Evolutionary conservation across 192 early-diverging fungal species (phyloP).

Genomic region (Coemansia asiatica): DNA sequence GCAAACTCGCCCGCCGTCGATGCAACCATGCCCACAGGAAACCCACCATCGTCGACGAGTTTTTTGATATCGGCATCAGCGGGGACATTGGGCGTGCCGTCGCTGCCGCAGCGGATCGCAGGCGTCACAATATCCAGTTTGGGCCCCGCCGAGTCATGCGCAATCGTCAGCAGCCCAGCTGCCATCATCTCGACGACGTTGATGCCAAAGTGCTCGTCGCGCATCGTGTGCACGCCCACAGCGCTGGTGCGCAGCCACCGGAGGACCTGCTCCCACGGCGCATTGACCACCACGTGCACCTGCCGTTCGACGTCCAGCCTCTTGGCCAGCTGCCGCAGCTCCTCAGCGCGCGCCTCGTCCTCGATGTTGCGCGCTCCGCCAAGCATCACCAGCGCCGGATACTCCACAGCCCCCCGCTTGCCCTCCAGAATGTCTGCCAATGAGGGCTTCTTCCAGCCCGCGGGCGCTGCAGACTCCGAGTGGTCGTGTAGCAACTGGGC

Average conservation of each 20-base stretch:
- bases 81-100: neutral
- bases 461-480: constrained; percentile 53
- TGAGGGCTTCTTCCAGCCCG: constrained; percentile 16
- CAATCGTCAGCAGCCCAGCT: constrained; percentile 45
- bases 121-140: constrained; percentile 48
- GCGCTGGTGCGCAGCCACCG: constrained; percentile 61
- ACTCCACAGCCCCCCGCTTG: neutral
- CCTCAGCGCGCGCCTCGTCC: constrained; percentile 69
- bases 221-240: constrained; percentile 95
- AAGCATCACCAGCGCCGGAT: constrained; percentile 71
- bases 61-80: constrained; percentile 18
- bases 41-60: constrained; percentile 25
- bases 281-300: constrained; percentile 82
- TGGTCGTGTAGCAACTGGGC: constrained; percentile 60
- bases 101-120: constrained; percentile 19
- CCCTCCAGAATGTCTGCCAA: constrained; percentile 1
- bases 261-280: constrained; percentile 66
- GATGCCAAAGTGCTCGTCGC: constrained; percentile 99
- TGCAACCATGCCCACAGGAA: constrained; percentile 65
- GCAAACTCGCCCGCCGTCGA: constrained; percentile 67
- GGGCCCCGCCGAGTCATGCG: constrained; percentile 52
- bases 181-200: constrained; percentile 97
- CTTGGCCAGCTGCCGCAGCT: constrained; percentile 53
- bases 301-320: constrained; percentile 64
- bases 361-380: constrained; percentile 82